A percentile compares a stretch with the other conserved stretches of the same genome.
Evolutionary conservation across 192 early-diverging fungal genomes (phyloP).

Genomic region (Backusella liffmaniae): DNA sequence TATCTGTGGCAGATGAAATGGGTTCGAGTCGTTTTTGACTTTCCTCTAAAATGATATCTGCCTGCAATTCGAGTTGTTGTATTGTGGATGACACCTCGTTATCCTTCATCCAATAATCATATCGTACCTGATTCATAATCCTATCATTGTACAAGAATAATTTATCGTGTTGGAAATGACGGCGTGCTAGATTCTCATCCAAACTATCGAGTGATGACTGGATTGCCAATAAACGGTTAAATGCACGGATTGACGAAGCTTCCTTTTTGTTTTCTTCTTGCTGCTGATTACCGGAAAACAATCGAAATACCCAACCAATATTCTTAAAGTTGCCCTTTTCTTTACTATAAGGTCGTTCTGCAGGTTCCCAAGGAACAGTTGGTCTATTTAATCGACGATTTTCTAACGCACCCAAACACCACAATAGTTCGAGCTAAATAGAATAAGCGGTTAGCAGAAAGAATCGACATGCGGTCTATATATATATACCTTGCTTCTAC

Average conservation of each 20-base stretch:
- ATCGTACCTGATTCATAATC: slow-evolving; percentile 42
- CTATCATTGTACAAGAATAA: slow-evolving; percentile 53
- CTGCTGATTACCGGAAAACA: slow-evolving; percentile 57
- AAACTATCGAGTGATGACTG: slow-evolving; percentile 58
- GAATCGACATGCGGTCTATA: not conserved
- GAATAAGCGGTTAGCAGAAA: not conserved
- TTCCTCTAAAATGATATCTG: slow-evolving; percentile 18
- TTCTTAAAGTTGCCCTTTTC: slow-evolving; percentile 53
- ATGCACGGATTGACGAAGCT: slow-evolving; percentile 54
- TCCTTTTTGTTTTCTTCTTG: slow-evolving; percentile 61
- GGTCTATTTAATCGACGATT: slow-evolving; percentile 46
- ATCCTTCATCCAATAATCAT: slow-evolving; percentile 55
- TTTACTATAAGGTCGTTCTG: slow-evolving; percentile 40
- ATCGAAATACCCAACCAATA: slow-evolving; percentile 60
- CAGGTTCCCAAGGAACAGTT: slow-evolving; percentile 56
- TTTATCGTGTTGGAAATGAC: slow-evolving; percentile 43
- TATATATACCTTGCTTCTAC: slow-evolving; percentile 57
- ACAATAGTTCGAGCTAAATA: slow-evolving; percentile 53
- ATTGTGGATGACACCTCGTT: slow-evolving; percentile 40
- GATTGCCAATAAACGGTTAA: slow-evolving; percentile 60
- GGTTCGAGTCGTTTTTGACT: slow-evolving; percentile 15
- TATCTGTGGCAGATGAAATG: slow-evolving; percentile 5
- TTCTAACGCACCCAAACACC: slow-evolving; percentile 55
- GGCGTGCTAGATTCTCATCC: slow-evolving; percentile 55
- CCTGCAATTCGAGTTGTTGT: slow-evolving; percentile 29